Conservation (phyloP, 768 basidiomycete genomes). For the Leccinum incarnatum region DNA sequence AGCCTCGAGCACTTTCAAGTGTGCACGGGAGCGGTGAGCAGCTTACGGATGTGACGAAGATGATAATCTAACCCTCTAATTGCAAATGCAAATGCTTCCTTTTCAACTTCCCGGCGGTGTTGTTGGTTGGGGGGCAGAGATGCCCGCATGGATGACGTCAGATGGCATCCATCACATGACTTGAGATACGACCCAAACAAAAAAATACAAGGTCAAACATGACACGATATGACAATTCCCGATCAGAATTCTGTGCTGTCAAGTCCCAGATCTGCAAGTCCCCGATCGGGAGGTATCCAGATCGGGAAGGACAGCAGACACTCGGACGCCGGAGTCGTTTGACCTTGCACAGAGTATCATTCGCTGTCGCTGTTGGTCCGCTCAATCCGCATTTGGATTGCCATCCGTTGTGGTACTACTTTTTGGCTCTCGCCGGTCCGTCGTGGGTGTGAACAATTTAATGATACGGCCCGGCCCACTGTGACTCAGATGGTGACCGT, state of each 20-base stretch:
- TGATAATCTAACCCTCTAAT: conserved; percentile 26
- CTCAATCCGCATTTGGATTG: neutral
- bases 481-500: conserved; percentile 9
- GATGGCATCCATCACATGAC: conserved; percentile 18
- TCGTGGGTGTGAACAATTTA: conserved; percentile 14
- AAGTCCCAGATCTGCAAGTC: conserved; percentile 19
- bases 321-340: neutral
- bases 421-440: conserved; percentile 6
- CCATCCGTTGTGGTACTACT: neutral
- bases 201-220: conserved; percentile 19
- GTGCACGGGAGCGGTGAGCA: neutral
- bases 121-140: neutral
- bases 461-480: conserved; percentile 9
- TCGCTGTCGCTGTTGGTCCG: neutral
- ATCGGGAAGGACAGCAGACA: conserved; percentile 24
- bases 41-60: neutral
- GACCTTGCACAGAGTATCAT: neutral
- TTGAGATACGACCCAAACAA: conserved; percentile 12
- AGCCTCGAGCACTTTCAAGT: neutral
- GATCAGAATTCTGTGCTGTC: conserved; percentile 37
- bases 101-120: neutral
- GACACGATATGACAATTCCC: conserved; percentile 22
- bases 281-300: conserved; percentile 18
- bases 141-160: conserved; percentile 23
- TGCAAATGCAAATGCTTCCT: neutral